phyloP scores from a whole-genome alignment of 2,329 filamentous ascomycete genomes.

The Pseudogymnoascus sp. region DNA sequence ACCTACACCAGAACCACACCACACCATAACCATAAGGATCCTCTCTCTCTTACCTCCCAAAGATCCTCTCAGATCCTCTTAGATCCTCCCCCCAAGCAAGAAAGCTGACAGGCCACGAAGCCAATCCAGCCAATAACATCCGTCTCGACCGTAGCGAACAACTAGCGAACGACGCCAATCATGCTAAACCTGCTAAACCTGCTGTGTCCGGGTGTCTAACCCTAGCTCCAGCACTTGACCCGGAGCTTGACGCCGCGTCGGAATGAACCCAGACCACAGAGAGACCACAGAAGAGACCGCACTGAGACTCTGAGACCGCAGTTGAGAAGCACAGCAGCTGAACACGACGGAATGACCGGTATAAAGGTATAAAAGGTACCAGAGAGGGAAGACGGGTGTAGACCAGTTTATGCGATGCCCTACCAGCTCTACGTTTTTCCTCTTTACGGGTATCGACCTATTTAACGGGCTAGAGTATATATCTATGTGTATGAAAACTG shows the following conservation, averaged over 20 bases:
- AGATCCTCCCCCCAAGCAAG: background rate
- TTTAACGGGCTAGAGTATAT: background rate
- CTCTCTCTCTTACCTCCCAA: too few relatives aligned
- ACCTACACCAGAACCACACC: background rate
- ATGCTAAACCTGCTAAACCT: background rate
- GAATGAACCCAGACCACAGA: background rate
- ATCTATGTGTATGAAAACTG: background rate
- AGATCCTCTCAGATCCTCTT: too few relatives aligned
- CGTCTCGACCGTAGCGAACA: background rate
- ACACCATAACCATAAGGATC: background rate
- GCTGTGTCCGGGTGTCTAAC: slow-evolving; percentile 1
- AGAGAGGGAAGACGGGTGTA: too few relatives aligned
- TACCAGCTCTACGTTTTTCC: background rate
- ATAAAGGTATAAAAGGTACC: background rate
- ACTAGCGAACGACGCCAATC: background rate
- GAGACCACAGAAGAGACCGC: background rate
- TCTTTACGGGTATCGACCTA: background rate
- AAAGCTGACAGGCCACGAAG: background rate
- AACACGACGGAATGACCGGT: background rate
- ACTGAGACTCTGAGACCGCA: background rate
- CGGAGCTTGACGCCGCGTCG: background rate
- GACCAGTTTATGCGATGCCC: background rate
- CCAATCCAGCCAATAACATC: background rate
- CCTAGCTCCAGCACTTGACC: background rate
- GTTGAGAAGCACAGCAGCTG: background rate